Evolutionary conservation across 1,284 basidiomycete species (phyloP).

Genomic region (Schizophyllum amplum): DNA sequence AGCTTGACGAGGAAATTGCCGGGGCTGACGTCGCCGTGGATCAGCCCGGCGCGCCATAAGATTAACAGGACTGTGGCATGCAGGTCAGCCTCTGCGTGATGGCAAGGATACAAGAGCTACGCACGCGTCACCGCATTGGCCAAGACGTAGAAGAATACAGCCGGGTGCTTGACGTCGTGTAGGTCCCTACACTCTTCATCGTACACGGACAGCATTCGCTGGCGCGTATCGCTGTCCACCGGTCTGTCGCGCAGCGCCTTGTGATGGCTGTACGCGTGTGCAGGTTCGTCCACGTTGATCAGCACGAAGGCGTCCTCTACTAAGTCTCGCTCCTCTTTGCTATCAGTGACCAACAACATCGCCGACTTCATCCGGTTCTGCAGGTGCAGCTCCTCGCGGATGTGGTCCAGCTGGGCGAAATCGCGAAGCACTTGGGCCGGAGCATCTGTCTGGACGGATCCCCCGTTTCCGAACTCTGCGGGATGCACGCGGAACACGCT

Average conservation of each 20-base stretch:
- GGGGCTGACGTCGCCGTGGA: neutral
- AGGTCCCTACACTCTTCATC: neutral
- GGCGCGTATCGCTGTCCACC: neutral
- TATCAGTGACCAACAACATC: neutral
- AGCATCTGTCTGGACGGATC: neutral
- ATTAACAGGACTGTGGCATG: neutral
- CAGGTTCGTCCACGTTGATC: neutral
- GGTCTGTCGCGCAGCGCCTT: neutral
- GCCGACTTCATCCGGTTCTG: neutral
- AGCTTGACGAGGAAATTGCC: neutral
- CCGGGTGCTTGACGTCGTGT: neutral
- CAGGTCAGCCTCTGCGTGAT: neutral
- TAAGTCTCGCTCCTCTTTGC: neutral
- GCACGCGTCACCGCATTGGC: neutral
- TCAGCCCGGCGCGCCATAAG: neutral
- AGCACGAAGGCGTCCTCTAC: neutral
- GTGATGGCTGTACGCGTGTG: neutral
- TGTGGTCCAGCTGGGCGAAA: neutral
- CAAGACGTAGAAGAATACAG: neutral
- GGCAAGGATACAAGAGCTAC: neutral
- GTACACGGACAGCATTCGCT: neutral
- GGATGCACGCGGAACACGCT: neutral
- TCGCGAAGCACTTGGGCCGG: neutral
- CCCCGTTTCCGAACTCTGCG: neutral
- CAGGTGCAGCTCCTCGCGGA: neutral